Base-by-base conservation (phyloP, 2,329 filamentous ascomycete species). In the Arthrobotrys pseudoclavata region DNA sequence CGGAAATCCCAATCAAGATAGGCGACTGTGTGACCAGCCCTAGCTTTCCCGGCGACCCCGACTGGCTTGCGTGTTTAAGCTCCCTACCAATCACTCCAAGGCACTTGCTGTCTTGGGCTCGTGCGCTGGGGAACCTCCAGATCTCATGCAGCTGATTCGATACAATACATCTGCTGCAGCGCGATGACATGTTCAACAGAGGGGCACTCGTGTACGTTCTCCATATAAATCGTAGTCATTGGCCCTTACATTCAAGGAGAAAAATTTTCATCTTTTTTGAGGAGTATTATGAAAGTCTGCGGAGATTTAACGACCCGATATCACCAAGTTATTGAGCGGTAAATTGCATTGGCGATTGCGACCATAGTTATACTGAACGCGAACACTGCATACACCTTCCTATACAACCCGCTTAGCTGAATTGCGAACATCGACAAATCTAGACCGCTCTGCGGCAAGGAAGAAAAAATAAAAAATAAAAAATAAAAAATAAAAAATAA, bases 31-130 rank as follows among this genome's bases (percentile, higher is more conserved):
- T 60, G 55, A 42, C 55, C 18, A 60, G 55, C 15, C 55, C 24
- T 60, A 60, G 31, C 31, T 42, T 60, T 60, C 55, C 55, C 20
- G 55, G 12, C 47, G 34, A 42, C 55, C 55, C 55, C 34, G 34
- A 42, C 55, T 60, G 20, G 55, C 55, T 60, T 60, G 55, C 55
- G 55, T 60, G 55, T 60, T 60, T 15, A 53, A 24, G 62, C 10
- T 50, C 31, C 31, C 34, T 63, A 70, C 68, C 68, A 71, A 71
- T 71, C 68, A n/a, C 34, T 20, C 47, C 34, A 55, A 55, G 31
- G 57, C 68, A 63, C 57, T 62, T 70, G 67, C 45, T 63, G 15
- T 45, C 48, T 63, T 53, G 50, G 66, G 66, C 20, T 47, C 42
- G 40, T 48, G 34, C 55, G 29, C 29, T 64, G 18, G 26, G 42